phyloP scores from a whole-genome alignment of 306 rosid genomes.

The Cucumis hystrix region DNA sequence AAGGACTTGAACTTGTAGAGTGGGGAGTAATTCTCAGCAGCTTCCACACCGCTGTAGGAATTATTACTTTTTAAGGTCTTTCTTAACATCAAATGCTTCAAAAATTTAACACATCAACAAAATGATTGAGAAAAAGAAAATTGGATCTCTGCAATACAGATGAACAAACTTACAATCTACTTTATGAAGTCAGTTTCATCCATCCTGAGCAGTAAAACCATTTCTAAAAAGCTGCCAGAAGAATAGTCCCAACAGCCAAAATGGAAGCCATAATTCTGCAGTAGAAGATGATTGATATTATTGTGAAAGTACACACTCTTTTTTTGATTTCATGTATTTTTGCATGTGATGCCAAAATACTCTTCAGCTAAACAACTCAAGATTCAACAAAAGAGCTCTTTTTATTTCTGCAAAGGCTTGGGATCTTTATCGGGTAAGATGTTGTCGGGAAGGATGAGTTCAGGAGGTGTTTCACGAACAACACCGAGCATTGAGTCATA shows the following conservation, averaged over 20 bases:
- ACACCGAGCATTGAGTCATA: slow-evolving; percentile 41
- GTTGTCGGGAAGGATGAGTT: slow-evolving; percentile 40
- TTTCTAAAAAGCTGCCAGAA: slow-evolving; percentile 15
- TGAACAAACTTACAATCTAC: slow-evolving; percentile 25
- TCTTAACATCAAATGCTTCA: slow-evolving; percentile 2
- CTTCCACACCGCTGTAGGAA: not conserved
- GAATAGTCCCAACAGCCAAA: slow-evolving; percentile 15
- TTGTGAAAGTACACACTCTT: slow-evolving; percentile 45
- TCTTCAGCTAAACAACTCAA: slow-evolving; percentile 22
- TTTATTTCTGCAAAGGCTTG: slow-evolving; percentile 24
- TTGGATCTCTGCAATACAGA: slow-evolving; percentile 21
- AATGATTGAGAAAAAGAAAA: not conserved
- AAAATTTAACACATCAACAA: slow-evolving; percentile 5
- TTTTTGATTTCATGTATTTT: slow-evolving; percentile 24
- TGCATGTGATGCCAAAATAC: slow-evolving; percentile 26
- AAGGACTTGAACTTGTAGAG: not conserved
- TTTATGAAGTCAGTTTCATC: slow-evolving; percentile 15
- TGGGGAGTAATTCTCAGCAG: not conserved
- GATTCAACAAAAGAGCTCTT: slow-evolving; percentile 12
- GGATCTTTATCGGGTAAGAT: slow-evolving; percentile 33
- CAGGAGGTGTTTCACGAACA: slow-evolving; percentile 41
- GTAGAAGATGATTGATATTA: slow-evolving; percentile 43
- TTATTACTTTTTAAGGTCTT: not conserved
- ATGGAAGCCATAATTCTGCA: slow-evolving; percentile 24
- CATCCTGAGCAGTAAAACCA: slow-evolving; percentile 19